These are phyloP conservation scores for Dictyostelium purpureum DNA, from an alignment of 78 protist genomes.

Conservation along the genomic window DNA sequence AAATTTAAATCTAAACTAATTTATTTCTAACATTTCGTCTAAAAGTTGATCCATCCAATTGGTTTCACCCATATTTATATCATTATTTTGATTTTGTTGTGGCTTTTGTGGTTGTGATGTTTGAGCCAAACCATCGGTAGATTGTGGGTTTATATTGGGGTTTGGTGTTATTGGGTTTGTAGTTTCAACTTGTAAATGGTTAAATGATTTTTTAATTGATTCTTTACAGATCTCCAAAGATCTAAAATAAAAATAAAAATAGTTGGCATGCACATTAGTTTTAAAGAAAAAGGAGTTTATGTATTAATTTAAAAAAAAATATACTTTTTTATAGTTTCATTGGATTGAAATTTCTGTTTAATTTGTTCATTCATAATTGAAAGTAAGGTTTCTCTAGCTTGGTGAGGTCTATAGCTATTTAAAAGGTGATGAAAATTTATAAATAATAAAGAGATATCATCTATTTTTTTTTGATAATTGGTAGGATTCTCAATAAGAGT, in stretches of 20 bases:
- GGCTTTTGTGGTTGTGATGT: not conserved
- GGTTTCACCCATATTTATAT: not conserved
- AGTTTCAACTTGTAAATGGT: not conserved
- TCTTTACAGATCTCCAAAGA: constrained; percentile 21
- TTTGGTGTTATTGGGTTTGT: not conserved
- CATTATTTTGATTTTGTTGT: not conserved
- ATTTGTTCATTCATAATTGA: constrained; percentile 65
- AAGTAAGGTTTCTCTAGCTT: constrained; percentile 63
- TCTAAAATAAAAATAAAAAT: not conserved
- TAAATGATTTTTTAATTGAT: not conserved
- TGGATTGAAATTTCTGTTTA: constrained; percentile 39
- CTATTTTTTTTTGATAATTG: constrained; percentile 21
- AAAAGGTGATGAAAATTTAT: constrained; percentile 65
- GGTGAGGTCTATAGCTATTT: constrained; percentile 75
- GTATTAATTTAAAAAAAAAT: not conserved
- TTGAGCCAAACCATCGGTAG: too few relatives aligned
- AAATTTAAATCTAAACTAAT: too few relatives aligned
- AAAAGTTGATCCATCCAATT: constrained; percentile 31
- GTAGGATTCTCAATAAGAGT: constrained; percentile 46
- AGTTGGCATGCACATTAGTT: too few relatives aligned
- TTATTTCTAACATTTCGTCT: constrained; percentile 18
- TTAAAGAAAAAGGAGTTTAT: not conserved
- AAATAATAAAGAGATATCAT: constrained; percentile 52
- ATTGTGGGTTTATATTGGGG: not conserved
- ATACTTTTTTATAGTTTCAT: constrained; percentile 24